Evolutionary conservation across 2,329 filamentous ascomycete species (phyloP), one percentile per base, ranked within the genome.

Genomic region (Laburnicola sp.): DNA sequence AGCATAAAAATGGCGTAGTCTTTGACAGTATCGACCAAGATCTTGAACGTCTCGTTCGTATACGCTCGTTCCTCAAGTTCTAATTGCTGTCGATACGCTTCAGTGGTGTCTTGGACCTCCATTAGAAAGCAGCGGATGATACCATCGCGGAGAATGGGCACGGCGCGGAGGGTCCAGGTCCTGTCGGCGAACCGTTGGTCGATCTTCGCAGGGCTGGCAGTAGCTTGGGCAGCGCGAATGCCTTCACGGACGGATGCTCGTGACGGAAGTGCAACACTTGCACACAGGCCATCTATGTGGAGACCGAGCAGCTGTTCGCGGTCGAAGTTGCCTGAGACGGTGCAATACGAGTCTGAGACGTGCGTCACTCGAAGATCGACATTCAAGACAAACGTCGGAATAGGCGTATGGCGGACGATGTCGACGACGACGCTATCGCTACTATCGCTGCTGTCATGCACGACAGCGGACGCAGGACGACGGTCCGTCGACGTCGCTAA

Each of bases 1-100:
- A 85, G 75, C 71, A 85, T 80, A 61, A 85, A 86, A 53, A 86
- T 86, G 50, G 82, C 82, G 58, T 84, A 85, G 54, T 85, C 81
- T 66, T 81, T 83, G 59, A 85, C 80, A 0, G 79, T 81, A 55
- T 86, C 80, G 31, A 86, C 75, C 28, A 87, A 62, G 34, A 85
- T 81, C n/a, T 81, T 80, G 62, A 85, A 85, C 3, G 78, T 78
- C 58, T 83, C 80, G 58, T 78, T 79, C 45, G 60, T 80, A 78
- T 47, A 76, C 63, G 67, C 31, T 6, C 59, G 62, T 47, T 78
- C 74, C 48, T 77, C 74, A 34, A 78, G 64, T 34, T 71, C 73
- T 8, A 66, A 50, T 70, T 70, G 52, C 68, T 69, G 60, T 35
- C 44, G 55, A 21, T 62, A 62, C 25, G 73, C 66, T 31, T 68